Percentiles rank a stretch among this genome's conserved stretches.
phyloP scores from a whole-genome alignment of 169 alveolate species.

The Plasmodium fragile region DNA sequence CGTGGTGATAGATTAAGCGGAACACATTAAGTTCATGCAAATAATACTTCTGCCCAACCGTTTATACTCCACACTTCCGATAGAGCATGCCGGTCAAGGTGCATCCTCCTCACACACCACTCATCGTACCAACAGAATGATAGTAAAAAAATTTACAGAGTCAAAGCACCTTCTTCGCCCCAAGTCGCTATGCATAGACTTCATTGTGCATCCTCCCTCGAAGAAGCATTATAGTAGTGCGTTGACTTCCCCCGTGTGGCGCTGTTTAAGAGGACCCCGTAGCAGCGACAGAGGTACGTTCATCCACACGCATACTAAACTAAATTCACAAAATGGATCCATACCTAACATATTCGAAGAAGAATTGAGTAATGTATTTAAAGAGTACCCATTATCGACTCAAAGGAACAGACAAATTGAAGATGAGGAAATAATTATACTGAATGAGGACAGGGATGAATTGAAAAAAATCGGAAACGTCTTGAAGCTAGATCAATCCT shows the following conservation, averaged over 20 bases:
- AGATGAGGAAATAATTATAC: slow-evolving; percentile 43
- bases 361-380: slow-evolving; percentile 39
- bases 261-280: neutral
- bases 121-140: neutral
- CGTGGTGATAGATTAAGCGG: neutral
- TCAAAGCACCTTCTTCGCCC: neutral
- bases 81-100: neutral
- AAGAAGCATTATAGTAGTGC: neutral
- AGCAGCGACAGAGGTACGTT: neutral
- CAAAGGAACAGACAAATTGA: neutral
- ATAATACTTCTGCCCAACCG: neutral
- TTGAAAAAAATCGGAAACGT: slow-evolving; percentile 24
- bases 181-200: slow-evolving; percentile 1
- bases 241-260: neutral
- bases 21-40: neutral
- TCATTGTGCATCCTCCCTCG: neutral
- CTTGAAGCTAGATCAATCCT: slow-evolving; percentile 4
- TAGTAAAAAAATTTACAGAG: neutral
- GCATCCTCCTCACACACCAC: neutral
- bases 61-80: neutral
- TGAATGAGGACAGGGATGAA: neutral
- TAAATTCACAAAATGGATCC: neutral
- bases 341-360: slow-evolving; percentile 28
- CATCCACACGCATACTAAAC: neutral
- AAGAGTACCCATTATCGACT: slow-evolving; percentile 18